Percentiles rank a stretch among this genome's conserved stretches.
These are phyloP conservation scores for Chaetomiaceae sp. DNA, from an alignment of 2,329 filamentous ascomycete genomes.

Conservation along the genomic window DNA sequence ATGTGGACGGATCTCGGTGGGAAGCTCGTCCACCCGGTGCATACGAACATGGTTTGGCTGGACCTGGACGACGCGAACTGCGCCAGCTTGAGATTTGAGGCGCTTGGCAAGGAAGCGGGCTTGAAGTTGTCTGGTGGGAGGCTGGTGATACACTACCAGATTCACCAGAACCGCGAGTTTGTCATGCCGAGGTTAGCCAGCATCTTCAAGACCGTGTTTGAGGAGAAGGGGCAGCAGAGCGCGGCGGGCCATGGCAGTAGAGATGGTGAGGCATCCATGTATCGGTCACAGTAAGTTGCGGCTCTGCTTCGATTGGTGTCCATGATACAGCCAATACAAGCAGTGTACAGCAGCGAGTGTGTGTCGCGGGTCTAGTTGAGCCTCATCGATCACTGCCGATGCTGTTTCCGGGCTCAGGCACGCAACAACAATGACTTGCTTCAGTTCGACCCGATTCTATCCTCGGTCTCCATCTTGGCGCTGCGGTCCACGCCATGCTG, in stretches of 20 bases:
- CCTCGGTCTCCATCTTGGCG: not conserved
- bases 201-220: slow-evolving; percentile 43
- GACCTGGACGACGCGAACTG: slow-evolving; percentile 59
- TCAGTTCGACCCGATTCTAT: too few relatives aligned
- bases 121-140: slow-evolving; percentile 36
- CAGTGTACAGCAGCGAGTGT: too few relatives aligned
- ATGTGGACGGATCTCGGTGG: slow-evolving; percentile 67
- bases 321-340: too few relatives aligned
- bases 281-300: slow-evolving; percentile 12
- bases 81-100: slow-evolving; percentile 32
- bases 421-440: too few relatives aligned
- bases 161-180: slow-evolving; percentile 53
- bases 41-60: slow-evolving; percentile 93
- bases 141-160: slow-evolving; percentile 52
- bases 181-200: slow-evolving; percentile 51
- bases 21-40: slow-evolving; percentile 59
- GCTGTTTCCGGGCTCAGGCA: too few relatives aligned
- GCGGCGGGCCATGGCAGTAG: not conserved
- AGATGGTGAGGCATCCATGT: slow-evolving; percentile 19
- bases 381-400: too few relatives aligned
- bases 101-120: slow-evolving; percentile 37
- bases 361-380: too few relatives aligned
- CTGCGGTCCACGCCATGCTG: not conserved
- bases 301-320: not conserved
- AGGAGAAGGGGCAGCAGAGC: slow-evolving; percentile 20